Conservation (phyloP, 1,284 basidiomycete genomes). For the Malassezia pachydermatis region DNA sequence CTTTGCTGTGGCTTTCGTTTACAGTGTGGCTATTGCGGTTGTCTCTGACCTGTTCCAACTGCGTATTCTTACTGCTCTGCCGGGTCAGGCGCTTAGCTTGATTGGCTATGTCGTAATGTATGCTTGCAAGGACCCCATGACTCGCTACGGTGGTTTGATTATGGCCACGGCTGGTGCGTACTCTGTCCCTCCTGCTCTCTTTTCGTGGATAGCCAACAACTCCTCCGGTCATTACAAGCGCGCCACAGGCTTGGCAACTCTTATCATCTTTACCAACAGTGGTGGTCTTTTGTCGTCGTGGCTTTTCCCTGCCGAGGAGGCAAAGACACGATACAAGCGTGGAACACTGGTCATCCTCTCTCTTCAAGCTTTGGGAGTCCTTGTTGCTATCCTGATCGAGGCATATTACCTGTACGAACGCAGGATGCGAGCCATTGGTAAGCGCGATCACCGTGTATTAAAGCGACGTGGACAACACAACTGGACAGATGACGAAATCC, state of each 20-base stretch:
- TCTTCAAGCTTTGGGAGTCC: slow-evolving; percentile 20
- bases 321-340: slow-evolving; percentile 23
- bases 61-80: slow-evolving; percentile 23
- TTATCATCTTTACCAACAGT: slow-evolving; percentile 34
- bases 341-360: slow-evolving; percentile 32
- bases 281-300: slow-evolving; percentile 32
- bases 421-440: slow-evolving; percentile 23
- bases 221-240: slow-evolving; percentile 32
- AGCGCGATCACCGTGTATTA: slow-evolving; percentile 26
- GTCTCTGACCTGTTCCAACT: slow-evolving; percentile 30
- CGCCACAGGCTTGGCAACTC: slow-evolving; percentile 28
- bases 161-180: slow-evolving; percentile 29
- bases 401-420: slow-evolving; percentile 28
- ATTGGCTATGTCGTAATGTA: slow-evolving; percentile 30
- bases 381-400: slow-evolving; percentile 26
- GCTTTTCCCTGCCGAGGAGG: slow-evolving; percentile 25
- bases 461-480: slow-evolving; percentile 19
- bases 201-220: slow-evolving; percentile 24
- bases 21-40: slow-evolving; percentile 27
- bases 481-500: slow-evolving; percentile 28
- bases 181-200: slow-evolving; percentile 16
- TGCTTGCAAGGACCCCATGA: slow-evolving; percentile 13
- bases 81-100: slow-evolving; percentile 23
- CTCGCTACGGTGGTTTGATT: slow-evolving; percentile 34
- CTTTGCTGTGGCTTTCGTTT: slow-evolving; percentile 31